Evolutionary conservation across 148 eudicot genomes (phyloP).

Genomic region (Chenopodium album): DNA sequence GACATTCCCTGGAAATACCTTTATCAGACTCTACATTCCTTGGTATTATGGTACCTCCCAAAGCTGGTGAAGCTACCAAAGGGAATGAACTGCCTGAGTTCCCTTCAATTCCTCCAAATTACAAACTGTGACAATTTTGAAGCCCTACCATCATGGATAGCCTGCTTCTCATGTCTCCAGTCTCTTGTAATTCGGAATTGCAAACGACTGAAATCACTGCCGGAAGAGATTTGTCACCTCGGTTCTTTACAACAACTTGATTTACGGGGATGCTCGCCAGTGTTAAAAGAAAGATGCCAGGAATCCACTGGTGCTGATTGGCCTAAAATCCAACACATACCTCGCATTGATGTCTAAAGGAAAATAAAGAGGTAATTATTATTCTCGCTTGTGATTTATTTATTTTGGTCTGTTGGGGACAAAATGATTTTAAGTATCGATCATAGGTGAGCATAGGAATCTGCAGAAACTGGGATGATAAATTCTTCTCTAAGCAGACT

Average conservation of each 20-base stretch:
- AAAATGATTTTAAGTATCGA: too few species aligned
- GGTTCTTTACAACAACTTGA: background rate
- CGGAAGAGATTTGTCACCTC: slow-evolving; percentile 18
- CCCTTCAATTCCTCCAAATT: too few species aligned
- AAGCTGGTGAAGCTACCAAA: too few species aligned
- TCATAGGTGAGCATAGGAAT: too few species aligned
- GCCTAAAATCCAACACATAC: slow-evolving; percentile 15
- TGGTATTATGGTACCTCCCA: background rate
- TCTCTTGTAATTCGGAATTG: background rate
- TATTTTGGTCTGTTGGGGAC: too few species aligned
- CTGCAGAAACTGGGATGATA: too few species aligned
- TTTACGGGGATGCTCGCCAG: background rate
- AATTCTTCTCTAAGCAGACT: too few species aligned
- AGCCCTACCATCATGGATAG: slow-evolving; percentile 7
- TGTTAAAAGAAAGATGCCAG: slow-evolving; percentile 19
- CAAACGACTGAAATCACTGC: slow-evolving; percentile 5
- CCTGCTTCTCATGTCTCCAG: slow-evolving; percentile 9
- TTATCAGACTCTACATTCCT: background rate
- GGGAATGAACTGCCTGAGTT: too few species aligned
- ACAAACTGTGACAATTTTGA: background rate
- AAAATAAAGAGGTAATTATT: too few species aligned
- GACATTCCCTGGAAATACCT: slow-evolving; percentile 4
- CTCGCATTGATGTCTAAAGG: background rate
- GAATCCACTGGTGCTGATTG: slow-evolving; percentile 8
- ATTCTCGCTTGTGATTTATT: too few species aligned